Percentiles rank a stretch among this genome's conserved stretches.
Evolutionary conservation across 2,329 filamentous ascomycete genomes (phyloP).

Genomic region (Curvularia sp.): DNA sequence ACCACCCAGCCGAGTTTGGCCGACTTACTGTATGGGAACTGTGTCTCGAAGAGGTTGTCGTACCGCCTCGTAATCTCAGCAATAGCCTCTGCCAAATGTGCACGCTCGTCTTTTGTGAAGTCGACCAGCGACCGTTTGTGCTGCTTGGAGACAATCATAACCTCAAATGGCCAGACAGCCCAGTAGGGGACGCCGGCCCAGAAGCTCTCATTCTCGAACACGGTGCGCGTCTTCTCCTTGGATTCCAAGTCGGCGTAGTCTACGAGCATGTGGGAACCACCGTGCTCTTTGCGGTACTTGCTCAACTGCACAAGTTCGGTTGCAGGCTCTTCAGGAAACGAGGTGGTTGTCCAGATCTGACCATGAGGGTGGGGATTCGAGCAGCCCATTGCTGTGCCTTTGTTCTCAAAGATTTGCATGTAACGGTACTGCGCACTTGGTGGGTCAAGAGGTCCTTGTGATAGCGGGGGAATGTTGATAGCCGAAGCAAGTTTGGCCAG

Average conservation of each 20-base stretch:
- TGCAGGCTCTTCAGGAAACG: slow-evolving; percentile 85
- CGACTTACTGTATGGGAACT: slow-evolving; percentile 84
- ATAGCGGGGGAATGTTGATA: slow-evolving; percentile 57
- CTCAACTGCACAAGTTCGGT: slow-evolving; percentile 79
- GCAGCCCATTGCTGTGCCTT: slow-evolving; percentile 96
- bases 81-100: slow-evolving; percentile 80
- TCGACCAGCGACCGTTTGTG: slow-evolving; percentile 88
- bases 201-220: slow-evolving; percentile 87
- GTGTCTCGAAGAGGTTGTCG: slow-evolving; percentile 96
- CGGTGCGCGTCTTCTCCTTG: slow-evolving; percentile 80
- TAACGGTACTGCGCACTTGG: slow-evolving; percentile 84
- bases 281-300: slow-evolving; percentile 77
- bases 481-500: slow-evolving; percentile 59
- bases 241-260: slow-evolving; percentile 88
- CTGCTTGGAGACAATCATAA: slow-evolving; percentile 83
- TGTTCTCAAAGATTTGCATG: slow-evolving; percentile 99
- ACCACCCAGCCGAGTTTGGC: slow-evolving; percentile 13
- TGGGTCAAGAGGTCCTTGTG: slow-evolving; percentile 53
- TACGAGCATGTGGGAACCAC: slow-evolving; percentile 76
- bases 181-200: slow-evolving; percentile 95
- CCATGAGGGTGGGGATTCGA: slow-evolving; percentile 98
- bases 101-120: slow-evolving; percentile 72
- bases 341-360: slow-evolving; percentile 94
- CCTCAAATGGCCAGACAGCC: slow-evolving; percentile 97
- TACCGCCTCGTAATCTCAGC: slow-evolving; percentile 89